Evolutionary conservation across 2,329 filamentous ascomycete genomes (phyloP).

Genomic region (Harringtonia aguacate): DNA sequence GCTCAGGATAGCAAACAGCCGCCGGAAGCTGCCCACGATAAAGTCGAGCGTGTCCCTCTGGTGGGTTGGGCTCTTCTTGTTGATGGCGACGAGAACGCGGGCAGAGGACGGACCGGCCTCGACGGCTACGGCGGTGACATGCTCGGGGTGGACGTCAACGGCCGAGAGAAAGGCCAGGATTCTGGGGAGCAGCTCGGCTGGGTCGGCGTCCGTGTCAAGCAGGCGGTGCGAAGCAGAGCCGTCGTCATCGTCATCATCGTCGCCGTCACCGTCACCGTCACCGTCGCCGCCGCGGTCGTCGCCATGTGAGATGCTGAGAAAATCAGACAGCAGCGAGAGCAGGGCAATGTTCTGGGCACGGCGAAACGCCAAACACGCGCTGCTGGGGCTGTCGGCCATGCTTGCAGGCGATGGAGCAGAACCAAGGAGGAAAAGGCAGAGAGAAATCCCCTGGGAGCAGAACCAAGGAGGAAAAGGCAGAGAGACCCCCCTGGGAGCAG

Average conservation of each 20-base stretch:
- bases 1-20: neutral
- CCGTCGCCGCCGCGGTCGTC: neutral
- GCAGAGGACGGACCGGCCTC: neutral
- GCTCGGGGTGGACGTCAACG: neutral
- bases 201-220: too few species aligned
- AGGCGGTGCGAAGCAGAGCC: too few species aligned
- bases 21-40: neutral
- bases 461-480: too few species aligned
- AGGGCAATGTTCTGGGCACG: conserved; percentile 3
- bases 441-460: too few species aligned
- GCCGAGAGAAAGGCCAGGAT: conserved; percentile 2
- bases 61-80: neutral
- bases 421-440: too few species aligned
- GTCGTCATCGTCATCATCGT: too few species aligned
- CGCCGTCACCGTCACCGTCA: too few species aligned
- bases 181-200: neutral
- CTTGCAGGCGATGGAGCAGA: too few species aligned
- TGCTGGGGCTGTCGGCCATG: neutral
- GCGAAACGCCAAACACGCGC: neutral
- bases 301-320: neutral
- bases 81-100: conserved; percentile 4
- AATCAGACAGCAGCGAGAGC: neutral
- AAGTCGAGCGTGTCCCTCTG: neutral
- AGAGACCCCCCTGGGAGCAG: too few species aligned
- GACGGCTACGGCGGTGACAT: conserved; percentile 3